Evolutionary conservation across 2,329 filamentous ascomycete genomes (phyloP).

Genomic region (Penicillium sp.): DNA sequence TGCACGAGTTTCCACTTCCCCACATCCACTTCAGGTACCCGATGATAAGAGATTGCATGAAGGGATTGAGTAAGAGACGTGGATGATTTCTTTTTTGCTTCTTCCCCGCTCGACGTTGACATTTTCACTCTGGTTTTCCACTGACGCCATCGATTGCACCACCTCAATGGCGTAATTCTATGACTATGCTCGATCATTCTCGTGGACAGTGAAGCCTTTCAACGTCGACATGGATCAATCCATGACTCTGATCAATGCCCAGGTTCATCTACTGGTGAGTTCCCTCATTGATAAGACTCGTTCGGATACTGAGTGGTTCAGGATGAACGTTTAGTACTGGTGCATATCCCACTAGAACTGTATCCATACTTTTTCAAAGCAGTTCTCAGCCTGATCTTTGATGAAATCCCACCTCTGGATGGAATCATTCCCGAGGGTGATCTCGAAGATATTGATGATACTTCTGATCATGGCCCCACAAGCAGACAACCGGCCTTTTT

Average conservation of each 20-base stretch:
- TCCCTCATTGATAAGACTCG: neutral
- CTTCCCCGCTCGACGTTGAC: neutral
- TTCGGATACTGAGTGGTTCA: slow-evolving; percentile 39
- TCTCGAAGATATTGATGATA: slow-evolving; percentile 27
- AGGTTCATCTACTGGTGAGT: slow-evolving; percentile 23
- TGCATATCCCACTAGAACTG: slow-evolving; percentile 79
- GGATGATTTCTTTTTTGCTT: neutral
- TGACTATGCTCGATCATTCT: too few species aligned
- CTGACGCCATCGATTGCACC: slow-evolving; percentile 16
- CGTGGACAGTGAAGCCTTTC: too few species aligned
- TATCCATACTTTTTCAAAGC: slow-evolving; percentile 75
- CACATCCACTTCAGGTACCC: slow-evolving; percentile 11
- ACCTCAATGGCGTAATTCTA: slow-evolving; percentile 20
- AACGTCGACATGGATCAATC: slow-evolving; percentile 18
- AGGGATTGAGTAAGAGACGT: slow-evolving; percentile 19
- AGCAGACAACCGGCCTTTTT: slow-evolving; percentile 68
- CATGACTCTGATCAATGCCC: slow-evolving; percentile 21
- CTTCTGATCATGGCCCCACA: slow-evolving; percentile 28
- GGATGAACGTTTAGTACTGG: slow-evolving; percentile 80
- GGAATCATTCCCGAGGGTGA: slow-evolving; percentile 40
- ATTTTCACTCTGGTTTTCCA: slow-evolving; percentile 4
- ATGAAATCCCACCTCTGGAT: slow-evolving; percentile 42
- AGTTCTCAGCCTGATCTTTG: slow-evolving; percentile 77
- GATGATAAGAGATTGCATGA: slow-evolving; percentile 26
- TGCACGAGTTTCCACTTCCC: too few species aligned